Conservation (phyloP, 2,329 filamentous ascomycete species). For the Pseudocercospora vitis region DNA sequence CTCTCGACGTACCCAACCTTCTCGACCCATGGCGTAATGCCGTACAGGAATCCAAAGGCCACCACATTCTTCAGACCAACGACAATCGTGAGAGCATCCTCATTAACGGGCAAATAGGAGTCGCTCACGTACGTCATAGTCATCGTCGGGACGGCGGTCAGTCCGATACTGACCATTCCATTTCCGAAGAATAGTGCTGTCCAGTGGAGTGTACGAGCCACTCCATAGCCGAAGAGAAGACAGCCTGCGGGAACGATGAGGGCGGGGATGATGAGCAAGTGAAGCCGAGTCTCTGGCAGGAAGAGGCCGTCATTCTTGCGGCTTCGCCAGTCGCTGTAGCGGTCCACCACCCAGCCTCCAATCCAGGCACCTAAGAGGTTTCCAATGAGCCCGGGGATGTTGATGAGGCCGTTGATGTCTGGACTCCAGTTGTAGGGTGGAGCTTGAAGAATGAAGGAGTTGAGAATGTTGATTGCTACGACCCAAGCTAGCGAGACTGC, state of each 20-base stretch:
- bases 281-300: slow-evolving; percentile 48
- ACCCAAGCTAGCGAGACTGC: slow-evolving; percentile 42
- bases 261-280: slow-evolving; percentile 44
- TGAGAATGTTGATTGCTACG: slow-evolving; percentile 43
- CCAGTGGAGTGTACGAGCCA: slow-evolving; percentile 45
- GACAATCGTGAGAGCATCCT: slow-evolving; percentile 41
- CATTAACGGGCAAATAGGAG: slow-evolving; percentile 40
- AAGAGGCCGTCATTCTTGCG: slow-evolving; percentile 46
- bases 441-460: slow-evolving; percentile 43
- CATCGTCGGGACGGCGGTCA: slow-evolving; percentile 46
- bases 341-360: slow-evolving; percentile 48
- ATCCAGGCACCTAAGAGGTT: slow-evolving; percentile 46
- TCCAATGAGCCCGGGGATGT: slow-evolving; percentile 45
- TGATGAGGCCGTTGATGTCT: slow-evolving; percentile 42
- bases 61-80: slow-evolving; percentile 45
- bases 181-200: slow-evolving; percentile 49
- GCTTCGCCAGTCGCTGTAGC: slow-evolving; percentile 45
- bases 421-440: slow-evolving; percentile 42
- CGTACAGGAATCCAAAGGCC: slow-evolving; percentile 51
- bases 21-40: slow-evolving; percentile 46
- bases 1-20: slow-evolving; percentile 39
- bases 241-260: slow-evolving; percentile 47
- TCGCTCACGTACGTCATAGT: slow-evolving; percentile 50
- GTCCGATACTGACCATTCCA: slow-evolving; percentile 47
- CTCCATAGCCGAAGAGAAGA: slow-evolving; percentile 49